Evolutionary conservation across 2,329 filamentous ascomycete genomes (phyloP), one percentile per base, ranked within the genome.

Genomic region (Lasiodiplodia sp.): DNA sequence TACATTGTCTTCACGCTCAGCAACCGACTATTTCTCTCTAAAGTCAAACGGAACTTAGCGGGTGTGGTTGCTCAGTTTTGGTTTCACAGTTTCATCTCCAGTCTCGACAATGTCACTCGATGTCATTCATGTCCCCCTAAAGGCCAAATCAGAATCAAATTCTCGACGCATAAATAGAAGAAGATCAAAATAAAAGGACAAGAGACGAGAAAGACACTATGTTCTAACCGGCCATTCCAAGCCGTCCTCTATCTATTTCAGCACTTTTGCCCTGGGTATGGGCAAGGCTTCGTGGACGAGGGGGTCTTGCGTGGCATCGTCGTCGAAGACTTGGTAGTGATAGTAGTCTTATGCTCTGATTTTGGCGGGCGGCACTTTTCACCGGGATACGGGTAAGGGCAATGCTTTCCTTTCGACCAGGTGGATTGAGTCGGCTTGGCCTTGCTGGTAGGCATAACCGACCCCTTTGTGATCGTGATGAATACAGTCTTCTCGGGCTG

Each of bases 381-480:
- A 16, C 63, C 63, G 4, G 63, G 63, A 21, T 66, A 66, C 12
- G 63, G 63, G 34, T 55, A 66, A 34, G 63, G 63, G 34, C 63
- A 66, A 38, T 66, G 51, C 51, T 47, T 56, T 21, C 63, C 63
- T 38, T 56, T 66, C 23, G 63, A 66, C 34, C 49, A 66, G 16
- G 21, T 66, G 11, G 51, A 47, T n/a, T 6, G 18, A n/a, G 60
- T 52, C 16, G 62, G 16, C 49, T 53, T 55, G 7, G 49, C 31
- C 21, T 38, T 65, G 12, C 1, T 18, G 1, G 34, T 25, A 8
- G 47, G n/a, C n/a, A 34, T 65, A 8, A 28, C 23, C 38, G 62
- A 37, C 7, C 38, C 62, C 10, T 44, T 66, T 40, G 60, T 52
- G 31, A 64, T 66, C 4, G 63, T 44, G 23, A 52, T 47, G 21